A percentile compares a stretch with the other conserved stretches of the same genome.
Evolutionary conservation across 441 rosid species (phyloP).

Genomic region (Melastoma candidum): DNA sequence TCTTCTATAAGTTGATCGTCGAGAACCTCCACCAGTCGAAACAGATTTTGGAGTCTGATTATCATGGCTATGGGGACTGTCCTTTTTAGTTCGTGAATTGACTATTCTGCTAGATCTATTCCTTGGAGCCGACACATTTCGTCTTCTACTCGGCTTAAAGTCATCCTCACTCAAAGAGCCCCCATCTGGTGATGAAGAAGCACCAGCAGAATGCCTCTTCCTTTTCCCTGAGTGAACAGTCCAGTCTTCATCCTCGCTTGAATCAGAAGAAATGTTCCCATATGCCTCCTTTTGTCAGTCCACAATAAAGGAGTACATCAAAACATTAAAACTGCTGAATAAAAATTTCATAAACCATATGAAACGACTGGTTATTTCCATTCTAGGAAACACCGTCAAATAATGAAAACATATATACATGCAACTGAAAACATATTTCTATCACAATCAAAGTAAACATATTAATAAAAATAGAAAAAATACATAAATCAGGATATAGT

Average conservation of each 20-base stretch:
- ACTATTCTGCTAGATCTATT: conserved; percentile 17
- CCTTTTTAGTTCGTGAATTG: conserved; percentile 13
- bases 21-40: conserved; percentile 23
- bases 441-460: no score
- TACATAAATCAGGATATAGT: no score
- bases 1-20: conserved; percentile 34
- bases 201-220: conserved; percentile 23
- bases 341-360: neutral
- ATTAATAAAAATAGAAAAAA: no score
- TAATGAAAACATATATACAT: no score
- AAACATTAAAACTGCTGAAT: conserved; percentile 11
- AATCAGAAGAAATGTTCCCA: conserved; percentile 44
- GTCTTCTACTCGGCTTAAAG: conserved; percentile 18
- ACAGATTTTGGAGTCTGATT: conserved; percentile 23
- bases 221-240: conserved; percentile 24
- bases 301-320: neutral
- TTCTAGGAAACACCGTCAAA: no score
- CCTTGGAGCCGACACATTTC: conserved; percentile 14
- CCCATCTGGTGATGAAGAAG: conserved; percentile 26
- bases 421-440: no score
- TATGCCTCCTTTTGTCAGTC: conserved; percentile 48
- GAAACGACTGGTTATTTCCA: neutral
- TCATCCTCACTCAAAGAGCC: conserved; percentile 16
- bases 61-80: conserved; percentile 17
- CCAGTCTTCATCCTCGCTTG: conserved; percentile 77